A percentile compares a stretch with the other conserved stretches of the same genome.
Evolutionary conservation across 768 basidiomycete genomes (phyloP).

Genomic region (Suillus alpinus): DNA sequence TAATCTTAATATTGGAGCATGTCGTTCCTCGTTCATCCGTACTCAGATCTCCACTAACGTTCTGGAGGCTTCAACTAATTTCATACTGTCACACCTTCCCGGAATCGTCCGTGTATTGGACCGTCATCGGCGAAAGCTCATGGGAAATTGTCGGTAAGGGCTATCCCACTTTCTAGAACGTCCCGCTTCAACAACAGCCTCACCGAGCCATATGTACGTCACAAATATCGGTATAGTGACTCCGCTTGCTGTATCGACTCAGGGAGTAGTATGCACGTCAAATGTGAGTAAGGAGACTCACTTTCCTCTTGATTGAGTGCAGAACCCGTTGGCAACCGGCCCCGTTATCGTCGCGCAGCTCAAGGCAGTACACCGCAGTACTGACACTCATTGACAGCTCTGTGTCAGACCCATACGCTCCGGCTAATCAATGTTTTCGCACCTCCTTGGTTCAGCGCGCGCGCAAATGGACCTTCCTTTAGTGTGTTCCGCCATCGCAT

Average conservation of each 20-base stretch:
- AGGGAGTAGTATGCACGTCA: conserved; percentile 48
- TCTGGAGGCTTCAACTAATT: conserved; percentile 44
- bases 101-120: not conserved
- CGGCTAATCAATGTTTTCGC: no score
- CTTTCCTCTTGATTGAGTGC: conserved; percentile 21
- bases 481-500: conserved; percentile 48
- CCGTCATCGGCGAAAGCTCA: conserved; percentile 5
- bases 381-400: conserved; percentile 33
- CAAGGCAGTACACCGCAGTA: conserved; percentile 39
- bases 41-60: not conserved
- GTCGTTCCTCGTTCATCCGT: not conserved
- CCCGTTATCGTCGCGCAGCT: conserved; percentile 8
- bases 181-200: conserved; percentile 35
- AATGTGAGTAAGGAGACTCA: conserved; percentile 39
- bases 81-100: conserved; percentile 31
- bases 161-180: conserved; percentile 54
- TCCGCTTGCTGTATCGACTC: conserved; percentile 49
- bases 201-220: conserved; percentile 52
- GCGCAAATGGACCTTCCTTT: conserved; percentile 56
- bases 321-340: conserved; percentile 42
- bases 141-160: no score
- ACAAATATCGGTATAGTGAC: conserved; percentile 56
- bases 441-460: conserved; percentile 23
- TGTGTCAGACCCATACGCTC: no score
- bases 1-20: conserved; percentile 10